Base-by-base conservation (phyloP, 768 basidiomycete species). In the Royoungia palumana region DNA sequence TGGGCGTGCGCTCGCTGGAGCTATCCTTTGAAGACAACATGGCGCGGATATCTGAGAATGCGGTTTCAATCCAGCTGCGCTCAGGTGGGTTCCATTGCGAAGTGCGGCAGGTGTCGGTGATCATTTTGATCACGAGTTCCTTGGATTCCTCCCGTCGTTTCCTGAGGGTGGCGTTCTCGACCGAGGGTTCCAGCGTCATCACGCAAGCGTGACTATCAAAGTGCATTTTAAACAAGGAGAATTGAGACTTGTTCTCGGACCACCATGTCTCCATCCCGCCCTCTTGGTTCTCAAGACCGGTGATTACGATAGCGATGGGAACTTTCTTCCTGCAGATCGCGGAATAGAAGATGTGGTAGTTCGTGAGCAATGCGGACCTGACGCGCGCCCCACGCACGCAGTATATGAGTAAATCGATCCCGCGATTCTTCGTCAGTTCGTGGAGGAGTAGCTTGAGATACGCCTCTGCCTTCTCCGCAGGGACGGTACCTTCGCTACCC, bases 191-290 rank as follows among this genome's bases (percentile, higher is more conserved):
- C 2, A 66, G 58, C 6, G 71, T 68, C 12, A 72, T 74, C 47
- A 75, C 63, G 51, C 75, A 75, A 10, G 70, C 73, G 20, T 71
- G 61, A 11, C 54, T 65, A 19, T 62, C 51, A 6, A 73, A 72
- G 21, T 49, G 37, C 58, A 75, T 74, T 10, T 56, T 55, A 32
- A 67, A 50, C 10, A 39, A 42, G 21, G 53, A 59, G 44, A 76
- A 50, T 37, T 46, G 49, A 25, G 27, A 60, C 49, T 47, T 68
- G 70, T 56, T 57, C 27, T 27, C 21, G 37, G 49, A 14, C 69
- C 67, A 68, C 67, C 67, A 68, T 1, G 44, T 42, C 7, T 65
- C 63, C 67, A 70, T 68, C 19, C 44, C 35, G 3, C 45, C 51
- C 3, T 55, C 58, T 17, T 68, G 59, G 22, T 69, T 56, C 54